Base-by-base conservation (phyloP, 495 filamentous ascomycete species). In the Baudoinia panamericana region DNA sequence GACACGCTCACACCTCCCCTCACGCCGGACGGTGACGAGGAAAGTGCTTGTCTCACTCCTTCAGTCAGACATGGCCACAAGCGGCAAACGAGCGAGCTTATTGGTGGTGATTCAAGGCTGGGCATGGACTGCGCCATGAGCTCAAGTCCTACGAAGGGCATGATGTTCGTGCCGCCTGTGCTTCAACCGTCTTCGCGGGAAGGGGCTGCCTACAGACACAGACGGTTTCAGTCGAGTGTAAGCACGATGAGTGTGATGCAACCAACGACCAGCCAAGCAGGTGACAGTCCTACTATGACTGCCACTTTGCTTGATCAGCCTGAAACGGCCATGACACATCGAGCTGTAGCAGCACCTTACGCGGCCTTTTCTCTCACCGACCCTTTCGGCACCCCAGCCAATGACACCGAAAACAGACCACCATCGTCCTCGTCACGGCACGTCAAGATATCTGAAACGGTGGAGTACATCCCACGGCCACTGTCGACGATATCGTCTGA, bases 51-150 rank as follows among this genome's bases (percentile, higher is more conserved):
- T 9, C 45, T 45, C 4, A 59, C 59, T 26, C 64, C 68, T 12
- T 56, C 63, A 13, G 52, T 66, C 24, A 59, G 56, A n/a, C 23
- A 30, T 13, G 74, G 76, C 20, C 84, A 92, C 54, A 69, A 76
- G 38, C 69, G 84, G 45, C 77, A 78, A 30, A 76, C 69, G 5
- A 87, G 82, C 55, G 82, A 87, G 60, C 80, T 84, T 50, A 75
- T 88, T 30, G 83, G 81, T 19, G 78, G 74, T 18, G 82, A 82
- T 50, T 75, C 73, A 17, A 70, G 71, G 30, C 25, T 68, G 62
- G 44, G 68, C 57, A 67, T 71, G 28, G 67, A 74, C 25, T 68
- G 65, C 3, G 54, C 76, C 23, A 58, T 75, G 56, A 78, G 74
- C 55, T 60, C 71, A 8, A 80, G 70, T 41, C 80, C 80, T 4